These are phyloP conservation scores for Boehmeria nivea DNA, from an alignment of 306 rosid species.

Conservation along the genomic window DNA sequence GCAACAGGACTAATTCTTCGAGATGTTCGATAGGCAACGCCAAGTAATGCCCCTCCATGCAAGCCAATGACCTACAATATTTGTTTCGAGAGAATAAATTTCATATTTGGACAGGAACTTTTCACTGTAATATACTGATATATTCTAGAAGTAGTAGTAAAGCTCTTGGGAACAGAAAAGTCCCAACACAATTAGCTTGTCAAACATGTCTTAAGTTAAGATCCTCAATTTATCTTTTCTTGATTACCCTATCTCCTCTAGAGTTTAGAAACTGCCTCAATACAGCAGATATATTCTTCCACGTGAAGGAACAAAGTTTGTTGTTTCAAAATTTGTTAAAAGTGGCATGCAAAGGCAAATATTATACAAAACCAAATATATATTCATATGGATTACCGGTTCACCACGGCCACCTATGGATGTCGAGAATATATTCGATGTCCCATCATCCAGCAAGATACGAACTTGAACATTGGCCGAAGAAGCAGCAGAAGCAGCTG, in stretches of 20 bases:
- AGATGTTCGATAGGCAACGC: conserved; percentile 92
- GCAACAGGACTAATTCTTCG: conserved; percentile 87
- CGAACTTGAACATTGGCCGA: conserved; percentile 98
- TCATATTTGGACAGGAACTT: not conserved
- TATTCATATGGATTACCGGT: conserved; percentile 53
- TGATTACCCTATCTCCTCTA: not conserved
- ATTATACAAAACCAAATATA: not conserved
- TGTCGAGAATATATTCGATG: conserved; percentile 88
- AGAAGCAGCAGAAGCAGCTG: conserved; percentile 96
- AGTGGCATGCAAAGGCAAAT: not conserved
- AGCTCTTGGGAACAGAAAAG: too few species aligned
- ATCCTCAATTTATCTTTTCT: not conserved
- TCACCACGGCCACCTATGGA: conserved; percentile 90
- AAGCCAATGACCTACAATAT: conserved; percentile 78
- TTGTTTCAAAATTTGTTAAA: too few species aligned
- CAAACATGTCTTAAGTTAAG: not conserved
- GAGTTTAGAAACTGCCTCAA: not conserved
- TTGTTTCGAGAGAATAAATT: not conserved
- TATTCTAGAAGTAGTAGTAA: too few species aligned
- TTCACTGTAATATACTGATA: too few species aligned
- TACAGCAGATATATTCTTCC: too few species aligned
- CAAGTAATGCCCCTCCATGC: conserved; percentile 98
- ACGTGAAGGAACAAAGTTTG: too few species aligned
- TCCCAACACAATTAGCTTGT: not conserved
- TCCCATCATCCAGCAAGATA: conserved; percentile 94